phyloP scores from a whole-genome alignment of 139 green algal genomes.

The Diplosphaera chodatii region DNA sequence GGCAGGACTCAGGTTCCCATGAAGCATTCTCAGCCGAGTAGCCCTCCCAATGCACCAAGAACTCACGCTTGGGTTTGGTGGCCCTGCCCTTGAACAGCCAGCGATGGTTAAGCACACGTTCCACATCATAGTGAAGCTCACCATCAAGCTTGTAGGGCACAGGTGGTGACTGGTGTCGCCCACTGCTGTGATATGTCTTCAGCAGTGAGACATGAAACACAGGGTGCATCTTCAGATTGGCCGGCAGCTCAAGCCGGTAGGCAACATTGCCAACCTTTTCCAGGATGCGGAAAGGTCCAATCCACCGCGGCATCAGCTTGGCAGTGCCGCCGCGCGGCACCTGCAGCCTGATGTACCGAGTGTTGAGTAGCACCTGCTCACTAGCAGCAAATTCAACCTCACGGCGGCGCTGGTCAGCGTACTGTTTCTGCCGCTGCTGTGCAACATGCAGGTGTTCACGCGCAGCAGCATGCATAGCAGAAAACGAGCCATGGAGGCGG shows the following conservation, averaged over 20 bases:
- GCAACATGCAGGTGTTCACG: slow-evolving; percentile 6
- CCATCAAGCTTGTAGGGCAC: not conserved
- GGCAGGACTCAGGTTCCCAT: not conserved
- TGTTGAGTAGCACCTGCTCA: slow-evolving; percentile 8
- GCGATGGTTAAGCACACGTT: slow-evolving; percentile 4
- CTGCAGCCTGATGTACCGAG: slow-evolving; percentile 18
- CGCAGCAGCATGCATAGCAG: not conserved
- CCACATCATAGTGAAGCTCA: slow-evolving; percentile 6
- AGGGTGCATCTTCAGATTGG: slow-evolving; percentile 17
- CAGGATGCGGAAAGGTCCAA: slow-evolving; percentile 29
- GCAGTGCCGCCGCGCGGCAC: not conserved
- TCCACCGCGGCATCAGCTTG: slow-evolving; percentile 31
- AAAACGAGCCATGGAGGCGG: not conserved
- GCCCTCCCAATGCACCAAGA: slow-evolving; percentile 4
- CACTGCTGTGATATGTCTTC: not conserved
- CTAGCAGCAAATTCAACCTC: slow-evolving; percentile 3
- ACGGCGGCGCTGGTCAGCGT: slow-evolving; percentile 5
- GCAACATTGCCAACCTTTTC: not conserved
- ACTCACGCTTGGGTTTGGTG: not conserved
- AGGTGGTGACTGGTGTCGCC: not conserved
- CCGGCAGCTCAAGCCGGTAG: slow-evolving; percentile 24
- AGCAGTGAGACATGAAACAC: slow-evolving; percentile 26
- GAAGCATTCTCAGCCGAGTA: not conserved
- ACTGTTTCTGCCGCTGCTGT: slow-evolving; percentile 8
- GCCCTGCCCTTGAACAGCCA: not conserved